A percentile compares a stretch with the other conserved stretches of the same genome.
These are phyloP conservation scores for Exophiala alcalophila DNA, from an alignment of 2,329 filamentous ascomycete species.

Conservation along the genomic window DNA sequence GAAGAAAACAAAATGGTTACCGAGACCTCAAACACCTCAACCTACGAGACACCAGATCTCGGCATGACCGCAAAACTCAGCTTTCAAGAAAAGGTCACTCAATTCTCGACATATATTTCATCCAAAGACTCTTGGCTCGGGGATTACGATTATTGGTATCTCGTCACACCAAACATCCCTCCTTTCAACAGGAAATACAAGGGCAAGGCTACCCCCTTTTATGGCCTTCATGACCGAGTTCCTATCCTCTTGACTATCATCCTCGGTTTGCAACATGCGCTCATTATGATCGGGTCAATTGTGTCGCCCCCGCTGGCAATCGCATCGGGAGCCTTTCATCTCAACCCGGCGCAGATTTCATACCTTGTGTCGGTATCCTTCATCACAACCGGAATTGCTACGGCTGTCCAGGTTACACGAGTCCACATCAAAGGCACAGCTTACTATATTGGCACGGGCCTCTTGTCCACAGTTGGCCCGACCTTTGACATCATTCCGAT, in stretches of 20 bases:
- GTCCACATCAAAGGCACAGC: conserved; percentile 71
- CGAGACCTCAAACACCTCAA: conserved; percentile 10
- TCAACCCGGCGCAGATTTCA: conserved; percentile 60
- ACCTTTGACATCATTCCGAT: conserved; percentile 75
- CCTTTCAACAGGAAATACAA: conserved; percentile 49
- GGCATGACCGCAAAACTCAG: conserved; percentile 11
- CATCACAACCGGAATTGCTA: conserved; percentile 75
- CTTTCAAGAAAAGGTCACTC: conserved; percentile 13
- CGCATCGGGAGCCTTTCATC: conserved; percentile 59
- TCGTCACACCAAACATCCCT: conserved; percentile 54
- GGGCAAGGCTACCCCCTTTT: conserved; percentile 67
- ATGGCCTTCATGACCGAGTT: conserved; percentile 76
- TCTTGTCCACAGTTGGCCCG: conserved; percentile 76
- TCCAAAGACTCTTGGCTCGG: conserved; percentile 48
- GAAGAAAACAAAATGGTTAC: conserved; percentile 12
- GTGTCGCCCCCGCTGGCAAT: conserved; percentile 79
- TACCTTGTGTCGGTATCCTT: conserved; percentile 77
- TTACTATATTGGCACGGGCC: conserved; percentile 73
- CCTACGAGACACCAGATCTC: conserved; percentile 2
- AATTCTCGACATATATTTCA: conserved; percentile 28
- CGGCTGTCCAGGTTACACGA: conserved; percentile 71
- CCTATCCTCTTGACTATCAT: conserved; percentile 71
- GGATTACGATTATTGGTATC: conserved; percentile 54
- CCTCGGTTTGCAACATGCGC: conserved; percentile 73
- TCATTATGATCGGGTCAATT: conserved; percentile 72